Evolutionary conservation across 2,329 filamentous ascomycete genomes (phyloP).

Genomic region (Aspergillus sp.): DNA sequence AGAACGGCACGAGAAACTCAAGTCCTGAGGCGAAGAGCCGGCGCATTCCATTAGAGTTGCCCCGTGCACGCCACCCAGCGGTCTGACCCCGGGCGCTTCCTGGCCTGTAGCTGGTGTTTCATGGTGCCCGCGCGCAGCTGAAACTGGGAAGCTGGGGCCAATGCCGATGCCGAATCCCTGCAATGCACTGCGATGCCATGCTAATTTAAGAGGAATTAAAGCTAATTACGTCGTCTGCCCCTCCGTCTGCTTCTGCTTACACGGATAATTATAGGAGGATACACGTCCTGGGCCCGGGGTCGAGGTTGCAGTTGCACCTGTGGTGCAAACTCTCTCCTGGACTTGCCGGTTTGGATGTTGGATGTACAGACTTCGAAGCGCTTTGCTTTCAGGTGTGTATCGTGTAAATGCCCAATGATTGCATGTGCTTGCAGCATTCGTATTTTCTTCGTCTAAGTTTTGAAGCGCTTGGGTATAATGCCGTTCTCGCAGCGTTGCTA

Average conservation of each 20-base stretch:
- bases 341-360: no score
- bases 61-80: not conserved
- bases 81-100: slow-evolving; percentile 3
- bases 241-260: not conserved
- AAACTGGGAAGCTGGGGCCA: not conserved
- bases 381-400: not conserved
- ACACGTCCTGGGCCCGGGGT: not conserved
- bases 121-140: not conserved
- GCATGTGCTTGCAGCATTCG: not conserved
- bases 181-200: not conserved
- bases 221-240: not conserved
- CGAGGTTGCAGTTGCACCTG: not conserved
- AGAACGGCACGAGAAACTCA: not conserved
- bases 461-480: not conserved
- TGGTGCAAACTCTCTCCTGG: not conserved
- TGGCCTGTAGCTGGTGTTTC: slow-evolving; percentile 12
- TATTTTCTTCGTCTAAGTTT: not conserved
- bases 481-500: not conserved
- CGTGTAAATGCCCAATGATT: not conserved
- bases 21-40: not conserved
- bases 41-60: slow-evolving; percentile 6
- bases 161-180: not conserved
- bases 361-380: not conserved
- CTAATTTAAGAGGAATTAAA: not conserved
- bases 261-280: not conserved